Evolutionary conservation across 345 rosid genomes (phyloP).

Genomic region (Brassica nigra): DNA sequence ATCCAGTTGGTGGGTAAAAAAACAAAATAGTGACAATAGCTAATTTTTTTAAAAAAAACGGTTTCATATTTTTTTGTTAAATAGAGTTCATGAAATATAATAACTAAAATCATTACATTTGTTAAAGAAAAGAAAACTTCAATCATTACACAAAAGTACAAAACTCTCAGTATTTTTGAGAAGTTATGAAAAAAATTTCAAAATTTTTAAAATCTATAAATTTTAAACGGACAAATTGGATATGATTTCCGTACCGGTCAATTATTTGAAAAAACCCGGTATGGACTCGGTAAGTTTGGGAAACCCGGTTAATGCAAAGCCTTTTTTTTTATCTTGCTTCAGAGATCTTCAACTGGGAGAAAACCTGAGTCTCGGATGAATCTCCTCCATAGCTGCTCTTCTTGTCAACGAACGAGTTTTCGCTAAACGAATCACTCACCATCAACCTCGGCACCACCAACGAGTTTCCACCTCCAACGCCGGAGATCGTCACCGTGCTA

Average conservation of each 20-base stretch:
- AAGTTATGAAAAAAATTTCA: background rate
- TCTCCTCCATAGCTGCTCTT: background rate
- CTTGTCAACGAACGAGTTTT: conserved; percentile 2
- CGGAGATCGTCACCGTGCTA: conserved; percentile 13
- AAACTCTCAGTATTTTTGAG: too few species aligned
- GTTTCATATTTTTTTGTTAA: background rate
- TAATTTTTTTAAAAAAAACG: too few species aligned
- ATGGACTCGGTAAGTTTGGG: background rate
- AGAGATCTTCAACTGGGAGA: background rate
- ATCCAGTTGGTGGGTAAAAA: background rate
- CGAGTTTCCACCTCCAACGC: background rate
- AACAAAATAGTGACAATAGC: background rate
- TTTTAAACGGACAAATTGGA: background rate
- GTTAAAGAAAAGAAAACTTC: background rate
- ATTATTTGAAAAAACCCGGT: background rate
- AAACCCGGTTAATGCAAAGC: background rate
- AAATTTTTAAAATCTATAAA: background rate
- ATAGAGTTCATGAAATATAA: too few species aligned
- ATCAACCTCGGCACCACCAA: conserved; percentile 23
- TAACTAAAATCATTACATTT: background rate
- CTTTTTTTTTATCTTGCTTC: background rate
- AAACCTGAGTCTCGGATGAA: conserved; percentile 15
- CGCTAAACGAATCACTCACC: conserved; percentile 30
- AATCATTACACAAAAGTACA: background rate
- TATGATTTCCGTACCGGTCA: background rate